phyloP scores from a whole-genome alignment of 2,329 filamentous ascomycete species.

The Alternaria triticimaculans region DNA sequence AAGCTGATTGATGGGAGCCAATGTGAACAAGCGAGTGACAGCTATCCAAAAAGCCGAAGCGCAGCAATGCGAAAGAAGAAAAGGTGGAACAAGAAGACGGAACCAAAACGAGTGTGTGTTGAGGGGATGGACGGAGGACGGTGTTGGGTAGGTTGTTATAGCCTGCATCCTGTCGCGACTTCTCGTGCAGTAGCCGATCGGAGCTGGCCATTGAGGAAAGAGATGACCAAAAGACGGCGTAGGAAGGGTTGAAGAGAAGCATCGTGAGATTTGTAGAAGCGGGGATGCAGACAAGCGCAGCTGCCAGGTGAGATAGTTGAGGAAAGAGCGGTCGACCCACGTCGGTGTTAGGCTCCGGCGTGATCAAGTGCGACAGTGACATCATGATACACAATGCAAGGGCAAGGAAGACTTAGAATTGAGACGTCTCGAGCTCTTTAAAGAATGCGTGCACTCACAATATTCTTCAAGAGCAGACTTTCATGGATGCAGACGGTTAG shows the following conservation, averaged over 20 bases:
- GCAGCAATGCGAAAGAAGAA: constrained; percentile 50
- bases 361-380: background rate
- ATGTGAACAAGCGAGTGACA: constrained; percentile 42
- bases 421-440: background rate
- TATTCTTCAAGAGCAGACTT: background rate
- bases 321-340: constrained; percentile 1
- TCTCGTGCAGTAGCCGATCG: constrained; percentile 8
- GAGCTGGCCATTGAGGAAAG: constrained; percentile 19
- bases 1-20: constrained; percentile 37
- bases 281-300: constrained; percentile 5
- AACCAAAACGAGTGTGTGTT: constrained; percentile 48
- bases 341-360: background rate
- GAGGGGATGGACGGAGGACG: constrained; percentile 19
- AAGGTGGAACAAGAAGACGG: constrained; percentile 43
- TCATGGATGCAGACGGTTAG: background rate
- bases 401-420: background rate
- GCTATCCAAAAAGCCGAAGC: constrained; percentile 49
- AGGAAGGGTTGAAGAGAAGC: constrained; percentile 17
- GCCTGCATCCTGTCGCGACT: constrained; percentile 29
- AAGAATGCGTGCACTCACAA: background rate
- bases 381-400: background rate
- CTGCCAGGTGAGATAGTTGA: constrained; percentile 1
- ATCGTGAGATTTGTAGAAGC: constrained; percentile 16
- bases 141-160: constrained; percentile 28
- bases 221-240: background rate